These are phyloP conservation scores for Cochlearia excelsa DNA, from an alignment of 345 rosid genomes.

Conservation along the genomic window DNA sequence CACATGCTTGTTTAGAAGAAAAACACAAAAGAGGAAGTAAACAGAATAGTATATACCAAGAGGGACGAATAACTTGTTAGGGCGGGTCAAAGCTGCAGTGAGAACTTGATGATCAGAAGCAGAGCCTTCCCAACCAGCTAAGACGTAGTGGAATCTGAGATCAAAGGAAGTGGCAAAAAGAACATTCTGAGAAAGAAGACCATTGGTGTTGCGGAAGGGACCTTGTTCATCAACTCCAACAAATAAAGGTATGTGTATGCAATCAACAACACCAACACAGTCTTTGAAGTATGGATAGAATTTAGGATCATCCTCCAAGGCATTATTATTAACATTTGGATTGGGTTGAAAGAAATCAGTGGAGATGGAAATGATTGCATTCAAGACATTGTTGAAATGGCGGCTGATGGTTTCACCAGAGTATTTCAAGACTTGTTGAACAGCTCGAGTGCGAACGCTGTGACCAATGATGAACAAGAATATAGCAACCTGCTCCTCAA, in stretches of 20 bases:
- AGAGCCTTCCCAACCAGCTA: conserved; percentile 98
- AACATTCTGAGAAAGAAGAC: conserved; percentile 78
- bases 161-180: conserved; percentile 81
- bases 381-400: conserved; percentile 87
- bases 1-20: neutral
- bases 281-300: conserved; percentile 80
- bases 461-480: conserved; percentile 83
- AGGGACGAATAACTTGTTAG: conserved; percentile 62
- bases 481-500: conserved; percentile 88
- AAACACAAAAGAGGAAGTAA: neutral
- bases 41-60: conserved; percentile 53
- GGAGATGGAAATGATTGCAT: conserved; percentile 70
- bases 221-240: conserved; percentile 95
- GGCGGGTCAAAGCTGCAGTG: conserved; percentile 71
- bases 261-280: conserved; percentile 81
- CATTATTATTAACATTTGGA: conserved; percentile 40
- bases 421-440: conserved; percentile 68
- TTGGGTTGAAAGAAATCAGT: conserved; percentile 59
- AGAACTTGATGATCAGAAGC: conserved; percentile 78
- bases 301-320: conserved; percentile 44
- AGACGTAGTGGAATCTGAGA: conserved; percentile 74
- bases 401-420: conserved; percentile 95
- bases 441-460: conserved; percentile 83
- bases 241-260: conserved; percentile 78
- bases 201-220: conserved; percentile 69